Evolutionary conservation across 345 rosid genomes (phyloP).

Genomic region (Salix caprea): DNA sequence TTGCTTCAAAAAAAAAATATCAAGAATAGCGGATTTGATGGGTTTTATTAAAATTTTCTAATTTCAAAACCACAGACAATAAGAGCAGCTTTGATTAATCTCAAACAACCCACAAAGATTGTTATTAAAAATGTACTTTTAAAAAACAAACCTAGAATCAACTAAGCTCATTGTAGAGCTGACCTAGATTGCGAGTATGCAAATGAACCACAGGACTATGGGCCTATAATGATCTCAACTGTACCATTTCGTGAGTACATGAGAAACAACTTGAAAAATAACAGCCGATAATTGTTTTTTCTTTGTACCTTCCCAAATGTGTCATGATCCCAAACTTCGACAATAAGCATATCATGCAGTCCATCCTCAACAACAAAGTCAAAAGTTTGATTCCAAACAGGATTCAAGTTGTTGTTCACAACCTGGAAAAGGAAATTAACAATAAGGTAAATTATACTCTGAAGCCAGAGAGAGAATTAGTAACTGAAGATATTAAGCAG

Average conservation of each 20-base stretch:
- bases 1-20: neutral
- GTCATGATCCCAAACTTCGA: conserved; percentile 94
- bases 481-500: neutral
- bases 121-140: neutral
- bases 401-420: conserved; percentile 82
- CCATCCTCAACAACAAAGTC: conserved; percentile 98
- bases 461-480: neutral
- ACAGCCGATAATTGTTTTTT: neutral
- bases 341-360: conserved; percentile 89
- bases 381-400: conserved; percentile 96
- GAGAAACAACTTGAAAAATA: neutral
- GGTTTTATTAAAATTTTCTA: neutral
- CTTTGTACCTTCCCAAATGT: conserved; percentile 91
- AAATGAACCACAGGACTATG: neutral
- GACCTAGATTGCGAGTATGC: neutral
- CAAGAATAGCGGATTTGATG: neutral
- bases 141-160: too few species aligned
- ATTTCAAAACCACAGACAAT: neutral
- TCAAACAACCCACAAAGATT: neutral
- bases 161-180: neutral
- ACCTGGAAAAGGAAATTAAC: conserved; percentile 46
- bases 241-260: neutral
- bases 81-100: neutral
- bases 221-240: neutral
- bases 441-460: neutral